A percentile compares a stretch with the other conserved stretches of the same genome.
phyloP scores from a whole-genome alignment of 1,284 basidiomycete species.

The Pseudomicrostroma phylloplanum region DNA sequence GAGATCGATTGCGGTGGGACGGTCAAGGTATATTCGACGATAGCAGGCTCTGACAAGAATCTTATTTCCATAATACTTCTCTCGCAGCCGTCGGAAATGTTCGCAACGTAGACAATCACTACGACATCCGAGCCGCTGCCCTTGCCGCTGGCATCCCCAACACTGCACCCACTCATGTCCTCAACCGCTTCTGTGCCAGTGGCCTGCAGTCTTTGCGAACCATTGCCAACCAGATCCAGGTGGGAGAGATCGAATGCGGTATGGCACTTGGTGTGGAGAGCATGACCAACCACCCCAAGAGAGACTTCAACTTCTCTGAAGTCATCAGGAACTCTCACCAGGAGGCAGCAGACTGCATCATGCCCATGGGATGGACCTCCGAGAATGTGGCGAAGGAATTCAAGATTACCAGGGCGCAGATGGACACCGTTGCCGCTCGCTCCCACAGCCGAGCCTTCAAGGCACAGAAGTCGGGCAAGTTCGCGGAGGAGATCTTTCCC shows the following conservation, averaged over 20 bases:
- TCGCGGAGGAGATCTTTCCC: slow-evolving; percentile 73
- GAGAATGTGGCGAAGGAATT: slow-evolving; percentile 58
- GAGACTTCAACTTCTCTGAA: slow-evolving; percentile 25
- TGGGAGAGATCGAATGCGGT: slow-evolving; percentile 76
- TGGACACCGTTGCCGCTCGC: slow-evolving; percentile 76
- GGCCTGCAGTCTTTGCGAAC: slow-evolving; percentile 76
- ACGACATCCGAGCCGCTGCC: slow-evolving; percentile 57
- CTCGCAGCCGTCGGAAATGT: slow-evolving; percentile 56
- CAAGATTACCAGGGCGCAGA: slow-evolving; percentile 70
- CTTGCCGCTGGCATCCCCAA: slow-evolving; percentile 76
- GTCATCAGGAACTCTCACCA: slow-evolving; percentile 25
- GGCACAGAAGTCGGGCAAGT: slow-evolving; percentile 61
- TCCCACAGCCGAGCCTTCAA: slow-evolving; percentile 72
- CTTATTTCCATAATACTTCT: too few relatives aligned
- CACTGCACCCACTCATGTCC: slow-evolving; percentile 64
- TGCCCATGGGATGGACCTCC: slow-evolving; percentile 70
- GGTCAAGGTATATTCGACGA: too few relatives aligned
- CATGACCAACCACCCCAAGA: slow-evolving; percentile 56
- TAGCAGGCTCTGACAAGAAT: too few relatives aligned
- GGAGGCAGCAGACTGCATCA: slow-evolving; percentile 49
- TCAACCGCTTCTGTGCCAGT: slow-evolving; percentile 56
- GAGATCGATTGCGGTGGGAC: too few relatives aligned
- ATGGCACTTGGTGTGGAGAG: slow-evolving; percentile 76
- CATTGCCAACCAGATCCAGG: slow-evolving; percentile 72
- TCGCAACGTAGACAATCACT: slow-evolving; percentile 31